Conservation (phyloP, 2,329 filamentous ascomycete species). For the Calonectria fujianensis region DNA sequence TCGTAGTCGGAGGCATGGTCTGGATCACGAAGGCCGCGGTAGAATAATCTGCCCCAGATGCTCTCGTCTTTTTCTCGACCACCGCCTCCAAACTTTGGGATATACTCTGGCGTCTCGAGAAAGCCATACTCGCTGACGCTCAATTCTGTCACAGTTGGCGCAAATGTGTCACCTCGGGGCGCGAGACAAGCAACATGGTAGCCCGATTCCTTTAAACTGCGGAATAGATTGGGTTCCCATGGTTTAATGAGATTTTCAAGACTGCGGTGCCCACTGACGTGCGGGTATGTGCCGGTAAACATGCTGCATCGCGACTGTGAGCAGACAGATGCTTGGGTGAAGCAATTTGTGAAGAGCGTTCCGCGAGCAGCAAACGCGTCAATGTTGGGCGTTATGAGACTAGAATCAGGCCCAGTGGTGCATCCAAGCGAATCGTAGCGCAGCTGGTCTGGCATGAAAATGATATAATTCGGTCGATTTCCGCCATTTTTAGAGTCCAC, state of each 20-base stretch:
- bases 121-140: constrained; percentile 68
- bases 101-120: constrained; percentile 60
- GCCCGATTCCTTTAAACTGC: constrained; percentile 64
- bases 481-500: constrained; percentile 55
- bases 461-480: constrained; percentile 60
- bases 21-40: constrained; percentile 62
- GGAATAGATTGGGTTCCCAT: constrained; percentile 69
- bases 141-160: constrained; percentile 65
- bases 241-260: constrained; percentile 69
- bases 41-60: constrained; percentile 64
- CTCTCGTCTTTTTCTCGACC: constrained; percentile 54
- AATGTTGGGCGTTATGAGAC: constrained; percentile 63
- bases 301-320: constrained; percentile 68
- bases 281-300: constrained; percentile 68
- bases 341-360: constrained; percentile 67
- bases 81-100: constrained; percentile 56
- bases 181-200: constrained; percentile 69
- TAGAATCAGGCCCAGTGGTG: constrained; percentile 51
- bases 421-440: constrained; percentile 66
- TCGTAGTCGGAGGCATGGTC: constrained; percentile 65
- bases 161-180: constrained; percentile 65
- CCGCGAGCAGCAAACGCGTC: constrained; percentile 62
- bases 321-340: constrained; percentile 67
- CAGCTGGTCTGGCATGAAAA: constrained; percentile 70
- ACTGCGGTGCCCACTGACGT: constrained; percentile 66